Evolutionary conservation across 306 rosid genomes (phyloP), one percentile per base, ranked within the genome.

Genomic region (Carpinus fangiana): DNA sequence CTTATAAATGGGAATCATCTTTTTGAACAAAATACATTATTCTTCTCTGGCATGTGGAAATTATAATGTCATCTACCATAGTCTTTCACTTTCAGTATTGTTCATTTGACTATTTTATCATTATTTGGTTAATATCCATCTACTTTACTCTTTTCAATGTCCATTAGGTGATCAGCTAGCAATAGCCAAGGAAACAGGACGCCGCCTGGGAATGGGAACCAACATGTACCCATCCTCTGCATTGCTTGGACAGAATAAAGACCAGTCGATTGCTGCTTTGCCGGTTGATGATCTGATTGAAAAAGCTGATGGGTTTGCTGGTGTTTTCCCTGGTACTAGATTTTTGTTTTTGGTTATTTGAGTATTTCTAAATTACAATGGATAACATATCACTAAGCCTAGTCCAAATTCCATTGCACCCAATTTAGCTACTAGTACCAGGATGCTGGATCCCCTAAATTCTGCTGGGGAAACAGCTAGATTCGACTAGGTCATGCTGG

Each of bases 241-340:
- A 68, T 87, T 92, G 50, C 76, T 90, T 79, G 97, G 97, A 66
- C 86, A 89, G 82, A 82, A 90, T 64, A 92, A 86, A 74, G 96
- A 89, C 4, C 86, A 85, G 80, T 60, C 93, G 46, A 71, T 90
- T 46, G 79, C 78, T 75, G 74, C 88, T 71, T 86, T 92, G 79
- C 97, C 97, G n/a, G 92, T 90, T 79, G 97, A 92, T 77, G 97
- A 92, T 28, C 83, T 89, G 70, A 89, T 92, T 71, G 97, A 92
- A 77, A 90, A 92, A 72, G 95, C 97, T 34, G 96, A 92, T 83
- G 97, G 97, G 26, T 92, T 92, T 82, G 93, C 97, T 36, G 96
- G 96, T 18, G 97, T 92, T 77, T 90, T 89, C 80, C 97, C 97
- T 8, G 97, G 97, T 92, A 87, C 57, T 53, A 2, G 46, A 34